Evolutionary conservation across 2,329 filamentous ascomycete species (phyloP).

Genomic region (Spiromastix sp.): DNA sequence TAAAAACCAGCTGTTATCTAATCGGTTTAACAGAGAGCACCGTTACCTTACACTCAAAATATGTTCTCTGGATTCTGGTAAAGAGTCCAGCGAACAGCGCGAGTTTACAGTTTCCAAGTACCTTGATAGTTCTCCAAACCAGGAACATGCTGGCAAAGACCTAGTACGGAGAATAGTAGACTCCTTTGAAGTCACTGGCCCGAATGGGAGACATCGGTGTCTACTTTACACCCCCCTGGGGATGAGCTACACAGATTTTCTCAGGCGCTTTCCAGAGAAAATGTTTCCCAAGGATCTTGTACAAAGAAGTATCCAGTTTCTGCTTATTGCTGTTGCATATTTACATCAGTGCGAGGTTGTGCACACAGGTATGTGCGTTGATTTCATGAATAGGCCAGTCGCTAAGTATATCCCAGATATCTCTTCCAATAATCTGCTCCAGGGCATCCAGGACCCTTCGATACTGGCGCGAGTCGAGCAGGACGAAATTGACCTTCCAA

Average conservation of each 20-base stretch:
- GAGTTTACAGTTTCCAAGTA: constrained; percentile 14
- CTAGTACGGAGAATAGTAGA: constrained; percentile 15
- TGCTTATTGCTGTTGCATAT: constrained; percentile 3
- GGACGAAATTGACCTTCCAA: constrained; percentile 8
- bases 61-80: background rate
- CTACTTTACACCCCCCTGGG: constrained; percentile 15
- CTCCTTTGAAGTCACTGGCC: constrained; percentile 17
- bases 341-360: constrained; percentile 8
- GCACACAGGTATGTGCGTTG: constrained; percentile 12
- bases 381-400: background rate
- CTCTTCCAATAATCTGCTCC: constrained; percentile 18
- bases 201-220: constrained; percentile 13
- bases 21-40: constrained; percentile 1
- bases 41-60: constrained; percentile 5
- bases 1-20: too few species aligned
- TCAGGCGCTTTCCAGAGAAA: constrained; percentile 4
- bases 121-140: constrained; percentile 10
- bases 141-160: constrained; percentile 11
- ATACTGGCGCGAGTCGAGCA: constrained; percentile 16
- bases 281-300: constrained; percentile 5
- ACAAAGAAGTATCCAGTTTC: constrained; percentile 4
- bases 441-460: constrained; percentile 15
- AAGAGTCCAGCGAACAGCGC: background rate
- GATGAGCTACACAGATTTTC: constrained; percentile 9
- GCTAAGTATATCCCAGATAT: constrained; percentile 14